Base-by-base conservation (phyloP, 2,329 filamentous ascomycete species). In the Sporothrix protearum region DNA sequence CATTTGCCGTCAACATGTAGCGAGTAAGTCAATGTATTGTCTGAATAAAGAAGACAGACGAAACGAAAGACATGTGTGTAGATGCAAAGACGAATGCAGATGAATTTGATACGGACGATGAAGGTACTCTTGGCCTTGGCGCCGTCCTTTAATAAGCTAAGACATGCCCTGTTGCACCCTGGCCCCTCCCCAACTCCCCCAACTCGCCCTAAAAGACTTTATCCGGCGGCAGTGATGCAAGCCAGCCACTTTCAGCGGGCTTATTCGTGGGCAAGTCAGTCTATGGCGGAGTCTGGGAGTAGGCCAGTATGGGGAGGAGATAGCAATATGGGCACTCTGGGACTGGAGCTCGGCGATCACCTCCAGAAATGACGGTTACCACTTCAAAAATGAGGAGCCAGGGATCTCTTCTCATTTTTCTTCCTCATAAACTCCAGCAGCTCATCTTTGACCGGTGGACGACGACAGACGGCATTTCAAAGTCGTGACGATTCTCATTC, bases 171-270 rank as follows among this genome's bases (percentile, higher is more conserved):
- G 33, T 36, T 36, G 33, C 33, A 36, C 33, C 28, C 25, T 16
- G 28, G 28, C 53, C 16, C 57, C 19, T 22, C 33, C 33, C 33
- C 33, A 16, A 42, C n/a, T 19, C n/a, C 33, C 33, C 33, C 33
- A 16, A 42, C n/a, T 19, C n/a, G 33, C 57, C 39, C 0, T 9
- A n/a, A 49, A 59, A 8, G 25, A 67, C 64, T 53, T 36, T 49
- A 67, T 51, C 64, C 64, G 64, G 64, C 64, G 42, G 55, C 16
- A 5, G 61, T 42, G 64, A 67, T 53, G 25, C 51, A 22, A 22
- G 33, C 2, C 2, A 39, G 33, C 57, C 14, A 66, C 61, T 36
- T 67, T 14, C 28, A 67, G 64, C 28, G 64, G 19, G 63, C 42
- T 30, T 49, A 49, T 49, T 47, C 25, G 59, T 64, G 59, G 59